Conservation (phyloP, 176 grass and related monocot species). For the Zoysia pacifica region DNA sequence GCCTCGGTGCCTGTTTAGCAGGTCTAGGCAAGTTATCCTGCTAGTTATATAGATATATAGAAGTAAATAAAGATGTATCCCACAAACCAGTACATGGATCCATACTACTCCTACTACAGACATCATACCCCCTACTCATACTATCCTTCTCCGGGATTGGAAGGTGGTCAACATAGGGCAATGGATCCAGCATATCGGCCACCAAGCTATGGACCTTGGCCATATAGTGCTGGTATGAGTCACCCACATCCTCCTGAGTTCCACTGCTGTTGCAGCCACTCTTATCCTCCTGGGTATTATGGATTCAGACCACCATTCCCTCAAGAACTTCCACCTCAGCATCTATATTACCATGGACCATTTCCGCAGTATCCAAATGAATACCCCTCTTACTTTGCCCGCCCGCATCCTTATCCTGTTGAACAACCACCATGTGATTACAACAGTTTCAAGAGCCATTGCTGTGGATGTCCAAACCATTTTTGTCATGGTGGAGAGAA, state of each 20-base stretch:
- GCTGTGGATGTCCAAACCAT: slow-evolving; percentile 75
- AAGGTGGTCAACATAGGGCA: slow-evolving; percentile 30
- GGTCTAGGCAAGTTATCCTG: slow-evolving; percentile 25
- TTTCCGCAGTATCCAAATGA: slow-evolving; percentile 39
- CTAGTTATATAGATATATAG: neutral
- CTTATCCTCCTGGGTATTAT: slow-evolving; percentile 60
- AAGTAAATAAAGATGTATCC: slow-evolving; percentile 61
- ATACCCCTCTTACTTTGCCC: slow-evolving; percentile 50
- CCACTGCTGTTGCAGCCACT: slow-evolving; percentile 39
- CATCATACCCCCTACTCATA: slow-evolving; percentile 44
- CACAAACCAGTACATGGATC: slow-evolving; percentile 59
- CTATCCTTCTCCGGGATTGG: slow-evolving; percentile 48
- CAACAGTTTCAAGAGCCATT: slow-evolving; percentile 46
- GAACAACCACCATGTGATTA: slow-evolving; percentile 51
- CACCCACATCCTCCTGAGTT: slow-evolving; percentile 37
- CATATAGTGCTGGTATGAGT: slow-evolving; percentile 30
- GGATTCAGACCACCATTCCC: slow-evolving; percentile 53
- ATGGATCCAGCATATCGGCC: slow-evolving; percentile 37
- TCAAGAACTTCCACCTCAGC: slow-evolving; percentile 51
- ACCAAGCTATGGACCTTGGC: slow-evolving; percentile 47
- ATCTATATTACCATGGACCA: slow-evolving; percentile 44
- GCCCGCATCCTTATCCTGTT: slow-evolving; percentile 27
- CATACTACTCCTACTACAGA: slow-evolving; percentile 61
- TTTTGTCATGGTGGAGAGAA: slow-evolving; percentile 47
- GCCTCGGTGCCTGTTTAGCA: neutral